Conservation (phyloP, 2,329 filamentous ascomycete genomes). For the Botrytis tulipae region DNA sequence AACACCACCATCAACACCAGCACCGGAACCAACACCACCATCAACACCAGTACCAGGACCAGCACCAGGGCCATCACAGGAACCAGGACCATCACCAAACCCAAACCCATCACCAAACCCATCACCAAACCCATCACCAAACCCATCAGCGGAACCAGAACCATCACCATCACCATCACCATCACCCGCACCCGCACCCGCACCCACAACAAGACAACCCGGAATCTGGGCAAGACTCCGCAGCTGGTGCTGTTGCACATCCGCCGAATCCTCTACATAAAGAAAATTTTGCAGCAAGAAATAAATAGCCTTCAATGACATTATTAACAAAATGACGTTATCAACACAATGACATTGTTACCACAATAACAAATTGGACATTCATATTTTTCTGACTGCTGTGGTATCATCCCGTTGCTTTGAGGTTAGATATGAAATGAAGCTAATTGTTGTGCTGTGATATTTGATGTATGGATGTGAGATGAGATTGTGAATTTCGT, state of each 20-base stretch:
- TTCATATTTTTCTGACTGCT: no score
- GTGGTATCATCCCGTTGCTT: not conserved
- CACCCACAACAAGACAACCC: fast-evolving
- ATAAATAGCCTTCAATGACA: not conserved
- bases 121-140: no score
- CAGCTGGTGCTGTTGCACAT: not conserved
- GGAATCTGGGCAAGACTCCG: not conserved
- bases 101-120: no score
- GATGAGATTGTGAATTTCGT: not conserved
- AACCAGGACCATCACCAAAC: no score
- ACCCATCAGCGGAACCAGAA: no score
- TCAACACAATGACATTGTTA: no score
- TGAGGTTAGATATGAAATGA: not conserved
- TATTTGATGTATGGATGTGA: fast-evolving
- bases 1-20: not conserved
- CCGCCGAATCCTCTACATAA: not conserved
- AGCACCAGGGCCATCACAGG: no score
- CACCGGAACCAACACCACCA: no score
- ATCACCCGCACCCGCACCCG: no score
- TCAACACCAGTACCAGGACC: no score
- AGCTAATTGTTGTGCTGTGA: fast-evolving
- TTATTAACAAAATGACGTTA: no score
- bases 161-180: no score
- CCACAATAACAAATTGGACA: not conserved
- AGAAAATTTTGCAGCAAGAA: not conserved